Evolutionary conservation across 2,329 filamentous ascomycete genomes (phyloP).

Genomic region (Metarhizium humberi): DNA sequence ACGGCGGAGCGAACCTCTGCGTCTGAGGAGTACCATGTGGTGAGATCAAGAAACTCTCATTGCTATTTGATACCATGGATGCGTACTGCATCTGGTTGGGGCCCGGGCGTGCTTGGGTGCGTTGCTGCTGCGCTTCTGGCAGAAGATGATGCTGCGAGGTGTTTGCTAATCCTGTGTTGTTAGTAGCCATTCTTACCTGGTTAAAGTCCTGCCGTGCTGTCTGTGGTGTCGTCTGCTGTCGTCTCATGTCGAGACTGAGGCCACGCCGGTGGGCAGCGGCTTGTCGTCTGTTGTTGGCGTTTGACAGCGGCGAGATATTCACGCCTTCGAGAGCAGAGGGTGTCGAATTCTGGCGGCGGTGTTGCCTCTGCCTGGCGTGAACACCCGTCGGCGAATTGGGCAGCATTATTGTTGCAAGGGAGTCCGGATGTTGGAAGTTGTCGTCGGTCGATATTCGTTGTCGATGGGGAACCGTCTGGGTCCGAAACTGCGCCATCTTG

Average conservation of each 20-base stretch:
- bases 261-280: constrained; percentile 63
- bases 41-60: constrained; percentile 49
- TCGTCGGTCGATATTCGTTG: constrained; percentile 40
- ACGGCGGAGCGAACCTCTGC: constrained; percentile 41
- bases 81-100: constrained; percentile 17
- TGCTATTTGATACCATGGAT: constrained; percentile 24
- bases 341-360: constrained; percentile 83
- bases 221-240: constrained; percentile 34
- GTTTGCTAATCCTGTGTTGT: constrained; percentile 45
- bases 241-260: constrained; percentile 70
- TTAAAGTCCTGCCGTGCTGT: constrained; percentile 22
- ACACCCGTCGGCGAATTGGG: constrained; percentile 64
- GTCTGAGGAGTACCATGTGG: constrained; percentile 45
- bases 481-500: constrained; percentile 28
- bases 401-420: constrained; percentile 66
- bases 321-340: constrained; percentile 67
- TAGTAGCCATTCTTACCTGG: constrained; percentile 45
- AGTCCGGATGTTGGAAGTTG: constrained; percentile 51
- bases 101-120: constrained; percentile 68
- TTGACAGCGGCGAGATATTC: constrained; percentile 58
- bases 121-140: constrained; percentile 87
- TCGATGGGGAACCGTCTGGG: constrained; percentile 39
- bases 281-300: constrained; percentile 30
- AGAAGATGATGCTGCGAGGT: constrained; percentile 61
- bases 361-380: constrained; percentile 47